Evolutionary conservation across 2,329 filamentous ascomycete genomes (phyloP).

Genomic region (Neonectria sp.): DNA sequence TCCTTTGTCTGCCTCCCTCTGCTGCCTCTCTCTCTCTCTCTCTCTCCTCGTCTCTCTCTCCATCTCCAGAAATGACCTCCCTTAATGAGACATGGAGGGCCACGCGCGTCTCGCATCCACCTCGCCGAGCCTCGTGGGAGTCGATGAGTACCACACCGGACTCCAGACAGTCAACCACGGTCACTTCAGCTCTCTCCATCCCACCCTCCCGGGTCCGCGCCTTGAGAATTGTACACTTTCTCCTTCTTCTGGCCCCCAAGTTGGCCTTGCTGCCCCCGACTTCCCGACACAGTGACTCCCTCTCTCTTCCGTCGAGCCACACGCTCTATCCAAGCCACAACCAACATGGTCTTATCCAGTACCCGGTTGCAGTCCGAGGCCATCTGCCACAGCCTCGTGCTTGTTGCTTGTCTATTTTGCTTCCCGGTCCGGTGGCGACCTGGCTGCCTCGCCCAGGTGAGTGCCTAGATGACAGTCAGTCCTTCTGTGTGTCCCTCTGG

Average conservation of each 20-base stretch:
- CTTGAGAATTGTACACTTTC: conserved; percentile 24
- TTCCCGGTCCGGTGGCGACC: conserved; percentile 12
- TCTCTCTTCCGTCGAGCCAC: conserved; percentile 1
- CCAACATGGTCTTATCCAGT: conserved; percentile 17
- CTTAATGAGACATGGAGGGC: conserved; percentile 35
- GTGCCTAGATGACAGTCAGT: conserved; percentile 13
- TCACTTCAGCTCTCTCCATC: conserved; percentile 2
- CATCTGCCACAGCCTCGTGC: conserved; percentile 35
- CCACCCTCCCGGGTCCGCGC: conserved; percentile 18
- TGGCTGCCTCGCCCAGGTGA: conserved; percentile 9
- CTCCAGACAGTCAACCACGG: conserved; percentile 9
- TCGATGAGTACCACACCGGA: conserved; percentile 17
- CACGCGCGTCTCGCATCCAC: conserved; percentile 30
- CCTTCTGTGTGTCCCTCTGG: not conserved
- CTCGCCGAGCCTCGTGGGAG: conserved; percentile 5
- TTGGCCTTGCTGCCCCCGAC: not conserved
- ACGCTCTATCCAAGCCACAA: conserved; percentile 22
- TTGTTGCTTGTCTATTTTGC: conserved; percentile 16
- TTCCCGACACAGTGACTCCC: conserved; percentile 14
- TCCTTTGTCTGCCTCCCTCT: conserved; percentile 7
- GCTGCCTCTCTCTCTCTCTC: not conserved
- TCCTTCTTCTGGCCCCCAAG: conserved; percentile 12
- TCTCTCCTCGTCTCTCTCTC: conserved; percentile 7
- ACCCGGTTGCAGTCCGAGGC: conserved; percentile 20
- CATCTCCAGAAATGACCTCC: conserved; percentile 28